phyloP scores from a whole-genome alignment of 495 filamentous ascomycete genomes.

The Choiromyces venosus region DNA sequence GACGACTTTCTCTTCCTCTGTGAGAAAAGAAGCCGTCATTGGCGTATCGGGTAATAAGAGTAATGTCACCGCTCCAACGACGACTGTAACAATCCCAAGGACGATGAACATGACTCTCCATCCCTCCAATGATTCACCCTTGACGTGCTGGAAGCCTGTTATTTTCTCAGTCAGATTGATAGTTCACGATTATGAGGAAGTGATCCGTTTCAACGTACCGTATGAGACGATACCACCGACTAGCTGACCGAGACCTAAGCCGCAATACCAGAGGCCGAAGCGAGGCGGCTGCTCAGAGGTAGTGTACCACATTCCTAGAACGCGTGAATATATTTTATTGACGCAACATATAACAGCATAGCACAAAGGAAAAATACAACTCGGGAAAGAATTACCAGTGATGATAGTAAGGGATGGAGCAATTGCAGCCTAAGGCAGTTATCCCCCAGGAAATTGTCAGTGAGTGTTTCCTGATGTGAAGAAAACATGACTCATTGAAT shows the following conservation, averaged over 20 bases:
- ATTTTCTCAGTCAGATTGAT: slow-evolving; percentile 2
- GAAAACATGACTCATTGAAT: not conserved
- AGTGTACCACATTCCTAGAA: slow-evolving; percentile 57
- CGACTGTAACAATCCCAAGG: slow-evolving; percentile 55
- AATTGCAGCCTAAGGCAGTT: slow-evolving; percentile 50
- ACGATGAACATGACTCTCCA: slow-evolving; percentile 63
- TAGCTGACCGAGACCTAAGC: slow-evolving; percentile 59
- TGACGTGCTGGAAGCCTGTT: slow-evolving; percentile 53
- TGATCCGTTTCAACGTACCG: slow-evolving; percentile 26
- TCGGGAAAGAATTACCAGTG: slow-evolving; percentile 42
- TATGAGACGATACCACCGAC: slow-evolving; percentile 58
- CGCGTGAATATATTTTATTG: slow-evolving; percentile 31
- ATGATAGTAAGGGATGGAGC: slow-evolving; percentile 56
- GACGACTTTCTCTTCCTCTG: slow-evolving; percentile 48
- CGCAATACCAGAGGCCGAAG: slow-evolving; percentile 62
- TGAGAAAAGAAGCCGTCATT: slow-evolving; percentile 52
- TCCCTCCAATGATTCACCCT: slow-evolving; percentile 46
- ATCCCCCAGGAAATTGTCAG: slow-evolving; percentile 6
- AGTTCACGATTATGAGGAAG: not conserved
- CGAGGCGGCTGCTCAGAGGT: slow-evolving; percentile 57
- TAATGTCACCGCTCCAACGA: slow-evolving; percentile 50
- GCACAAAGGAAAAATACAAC: not conserved
- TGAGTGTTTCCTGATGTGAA: not conserved
- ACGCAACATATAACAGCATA: not conserved
- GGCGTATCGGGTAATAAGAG: slow-evolving; percentile 53